phyloP scores from a whole-genome alignment of 2,329 filamentous ascomycete genomes.

The Fusarium globosum region DNA sequence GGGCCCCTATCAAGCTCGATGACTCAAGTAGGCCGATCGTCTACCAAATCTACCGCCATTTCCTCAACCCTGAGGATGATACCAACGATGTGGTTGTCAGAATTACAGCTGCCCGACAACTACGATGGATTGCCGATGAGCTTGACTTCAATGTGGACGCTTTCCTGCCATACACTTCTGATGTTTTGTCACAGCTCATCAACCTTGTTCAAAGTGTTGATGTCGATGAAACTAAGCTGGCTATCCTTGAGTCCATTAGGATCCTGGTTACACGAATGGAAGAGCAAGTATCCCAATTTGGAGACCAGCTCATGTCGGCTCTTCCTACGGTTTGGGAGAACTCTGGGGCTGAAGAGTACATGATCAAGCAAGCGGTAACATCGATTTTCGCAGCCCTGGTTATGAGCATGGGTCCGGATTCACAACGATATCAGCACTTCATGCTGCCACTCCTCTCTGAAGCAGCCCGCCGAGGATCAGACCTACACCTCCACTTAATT shows the following conservation, averaged over 20 bases:
- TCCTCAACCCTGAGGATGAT: slow-evolving; percentile 80
- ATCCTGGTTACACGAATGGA: slow-evolving; percentile 86
- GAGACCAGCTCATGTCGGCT: slow-evolving; percentile 83
- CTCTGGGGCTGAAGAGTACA: slow-evolving; percentile 81
- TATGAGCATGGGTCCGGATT: slow-evolving; percentile 83
- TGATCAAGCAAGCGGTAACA: slow-evolving; percentile 94
- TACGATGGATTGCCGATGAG: slow-evolving; percentile 84
- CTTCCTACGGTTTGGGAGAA: slow-evolving; percentile 87
- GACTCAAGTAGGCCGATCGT: slow-evolving; percentile 76
- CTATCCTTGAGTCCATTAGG: slow-evolving; percentile 86
- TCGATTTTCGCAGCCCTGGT: slow-evolving; percentile 87
- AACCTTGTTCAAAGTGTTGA: slow-evolving; percentile 82
- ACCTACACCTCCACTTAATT: slow-evolving; percentile 82
- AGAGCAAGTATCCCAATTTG: slow-evolving; percentile 72
- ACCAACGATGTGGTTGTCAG: slow-evolving; percentile 92
- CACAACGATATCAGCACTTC: slow-evolving; percentile 79
- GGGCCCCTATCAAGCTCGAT: slow-evolving; percentile 83
- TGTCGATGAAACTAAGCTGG: slow-evolving; percentile 88
- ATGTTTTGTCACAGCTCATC: slow-evolving; percentile 79
- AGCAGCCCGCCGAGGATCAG: slow-evolving; percentile 80
- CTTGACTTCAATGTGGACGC: slow-evolving; percentile 80
- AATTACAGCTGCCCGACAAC: slow-evolving; percentile 87
- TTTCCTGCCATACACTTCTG: slow-evolving; percentile 82
- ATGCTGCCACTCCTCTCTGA: slow-evolving; percentile 86
- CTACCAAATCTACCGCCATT: slow-evolving; percentile 89